A percentile compares a stretch with the other conserved stretches of the same genome.
Conservation (phyloP, 2,329 filamentous ascomycete species). For the Penicillium sp. region DNA sequence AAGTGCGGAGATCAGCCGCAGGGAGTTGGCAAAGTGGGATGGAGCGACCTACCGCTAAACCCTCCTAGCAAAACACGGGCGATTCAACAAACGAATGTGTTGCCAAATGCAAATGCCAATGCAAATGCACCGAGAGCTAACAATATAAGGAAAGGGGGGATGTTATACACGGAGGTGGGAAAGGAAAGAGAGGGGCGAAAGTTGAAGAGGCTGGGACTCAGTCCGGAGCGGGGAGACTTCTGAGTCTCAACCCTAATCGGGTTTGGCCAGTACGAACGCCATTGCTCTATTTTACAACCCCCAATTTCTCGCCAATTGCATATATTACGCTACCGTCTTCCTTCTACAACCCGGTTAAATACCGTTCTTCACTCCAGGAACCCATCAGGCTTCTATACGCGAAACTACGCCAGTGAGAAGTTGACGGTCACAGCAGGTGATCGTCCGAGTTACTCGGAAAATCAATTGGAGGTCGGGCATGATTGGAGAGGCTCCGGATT, state of each 20-base stretch:
- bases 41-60: conserved; percentile 21
- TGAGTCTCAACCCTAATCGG: conserved; percentile 16
- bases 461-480: conserved; percentile 12
- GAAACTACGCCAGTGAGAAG: not conserved
- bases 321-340: not conserved
- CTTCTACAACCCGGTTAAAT: not conserved
- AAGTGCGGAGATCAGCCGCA: conserved; percentile 35
- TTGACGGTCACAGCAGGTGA: conserved; percentile 15
- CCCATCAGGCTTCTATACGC: not conserved
- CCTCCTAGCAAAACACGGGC: conserved; percentile 18
- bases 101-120: conserved; percentile 11
- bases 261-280: conserved; percentile 15
- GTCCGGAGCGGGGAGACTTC: conserved; percentile 19
- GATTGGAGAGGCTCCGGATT: conserved; percentile 18
- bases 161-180: conserved; percentile 23
- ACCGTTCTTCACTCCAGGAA: not conserved
- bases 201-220: conserved; percentile 15
- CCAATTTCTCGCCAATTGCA: not conserved
- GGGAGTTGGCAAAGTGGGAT: conserved; percentile 26
- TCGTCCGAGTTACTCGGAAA: conserved; percentile 17
- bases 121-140: conserved; percentile 11
- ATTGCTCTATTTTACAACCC: not conserved
- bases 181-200: conserved; percentile 20
- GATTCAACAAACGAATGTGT: conserved; percentile 26
- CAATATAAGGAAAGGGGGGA: conserved; percentile 18